Percentiles rank a stretch among this genome's conserved stretches.
These are phyloP conservation scores for Podochytrium sp. DNA, from an alignment of 192 early-diverging fungal species.

Conservation along the genomic window DNA sequence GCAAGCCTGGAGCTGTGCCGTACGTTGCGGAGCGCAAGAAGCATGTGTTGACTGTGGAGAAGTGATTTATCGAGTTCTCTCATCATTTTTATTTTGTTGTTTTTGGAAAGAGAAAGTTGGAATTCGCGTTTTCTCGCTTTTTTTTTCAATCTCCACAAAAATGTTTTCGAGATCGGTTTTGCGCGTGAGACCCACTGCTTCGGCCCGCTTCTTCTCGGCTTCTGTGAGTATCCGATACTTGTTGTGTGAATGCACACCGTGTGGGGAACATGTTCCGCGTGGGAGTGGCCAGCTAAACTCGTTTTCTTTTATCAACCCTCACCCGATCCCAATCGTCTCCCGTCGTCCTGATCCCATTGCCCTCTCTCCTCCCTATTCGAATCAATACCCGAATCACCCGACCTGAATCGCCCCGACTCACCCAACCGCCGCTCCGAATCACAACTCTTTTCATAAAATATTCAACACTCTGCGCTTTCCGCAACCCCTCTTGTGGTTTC, in stretches of 20 bases:
- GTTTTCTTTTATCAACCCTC: too few relatives aligned
- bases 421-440: too few relatives aligned
- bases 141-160: neutral
- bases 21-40: constrained; percentile 56
- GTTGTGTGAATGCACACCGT: neutral
- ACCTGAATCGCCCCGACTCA: too few relatives aligned
- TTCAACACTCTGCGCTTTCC: too few relatives aligned
- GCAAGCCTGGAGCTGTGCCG: constrained; percentile 58
- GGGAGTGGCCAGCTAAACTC: too few relatives aligned
- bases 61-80: constrained; percentile 30
- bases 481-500: too few relatives aligned
- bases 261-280: too few relatives aligned
- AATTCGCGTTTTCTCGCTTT: neutral
- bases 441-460: too few relatives aligned
- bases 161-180: constrained; percentile 1
- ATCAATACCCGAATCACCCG: too few relatives aligned
- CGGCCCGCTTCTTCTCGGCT: constrained; percentile 7
- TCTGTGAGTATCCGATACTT: neutral
- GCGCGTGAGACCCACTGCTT: neutral
- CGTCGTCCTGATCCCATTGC: too few relatives aligned
- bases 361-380: too few relatives aligned
- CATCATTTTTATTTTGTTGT: neutral
- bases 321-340: too few relatives aligned
- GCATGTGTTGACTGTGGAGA: constrained; percentile 50
- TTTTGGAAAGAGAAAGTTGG: neutral